These are phyloP conservation scores for Rehmannia glutinosa DNA, from an alignment of 257 asterid genomes.

Conservation along the genomic window DNA sequence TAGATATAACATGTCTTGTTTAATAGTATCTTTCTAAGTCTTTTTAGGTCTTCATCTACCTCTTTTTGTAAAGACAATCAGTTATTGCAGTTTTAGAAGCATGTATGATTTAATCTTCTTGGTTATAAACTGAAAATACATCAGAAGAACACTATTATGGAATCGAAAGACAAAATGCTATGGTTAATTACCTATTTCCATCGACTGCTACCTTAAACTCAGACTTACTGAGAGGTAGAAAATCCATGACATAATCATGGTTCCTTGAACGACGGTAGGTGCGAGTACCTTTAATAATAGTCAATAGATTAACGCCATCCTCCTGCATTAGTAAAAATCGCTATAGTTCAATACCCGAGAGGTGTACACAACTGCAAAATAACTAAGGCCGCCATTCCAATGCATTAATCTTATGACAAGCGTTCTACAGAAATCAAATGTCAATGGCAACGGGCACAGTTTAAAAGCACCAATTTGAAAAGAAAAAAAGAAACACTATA, in stretches of 20 bases:
- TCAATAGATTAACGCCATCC: conserved; percentile 77
- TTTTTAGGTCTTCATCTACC: too few relatives aligned
- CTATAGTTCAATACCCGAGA: background rate
- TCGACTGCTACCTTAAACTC: conserved; percentile 61
- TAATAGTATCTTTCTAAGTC: too few relatives aligned
- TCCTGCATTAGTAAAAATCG: conserved; percentile 52
- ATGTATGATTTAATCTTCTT: too few relatives aligned
- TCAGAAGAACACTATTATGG: too few relatives aligned
- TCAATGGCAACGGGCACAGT: background rate
- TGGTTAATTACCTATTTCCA: conserved; percentile 39
- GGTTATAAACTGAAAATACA: too few relatives aligned
- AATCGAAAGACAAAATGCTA: background rate
- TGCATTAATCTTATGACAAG: too few relatives aligned
- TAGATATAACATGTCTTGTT: too few relatives aligned
- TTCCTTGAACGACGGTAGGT: conserved; percentile 72
- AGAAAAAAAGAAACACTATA: background rate
- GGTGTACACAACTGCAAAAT: background rate
- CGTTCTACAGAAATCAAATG: background rate
- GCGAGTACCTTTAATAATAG: conserved; percentile 59
- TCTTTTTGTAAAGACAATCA: too few relatives aligned
- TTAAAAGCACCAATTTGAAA: background rate
- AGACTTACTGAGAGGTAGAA: conserved; percentile 74
- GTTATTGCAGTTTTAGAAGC: too few relatives aligned
- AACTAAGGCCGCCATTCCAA: background rate
- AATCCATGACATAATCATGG: conserved; percentile 62